Base-by-base conservation (phyloP, 768 basidiomycete genomes). In the Pleurotus eryngii region DNA sequence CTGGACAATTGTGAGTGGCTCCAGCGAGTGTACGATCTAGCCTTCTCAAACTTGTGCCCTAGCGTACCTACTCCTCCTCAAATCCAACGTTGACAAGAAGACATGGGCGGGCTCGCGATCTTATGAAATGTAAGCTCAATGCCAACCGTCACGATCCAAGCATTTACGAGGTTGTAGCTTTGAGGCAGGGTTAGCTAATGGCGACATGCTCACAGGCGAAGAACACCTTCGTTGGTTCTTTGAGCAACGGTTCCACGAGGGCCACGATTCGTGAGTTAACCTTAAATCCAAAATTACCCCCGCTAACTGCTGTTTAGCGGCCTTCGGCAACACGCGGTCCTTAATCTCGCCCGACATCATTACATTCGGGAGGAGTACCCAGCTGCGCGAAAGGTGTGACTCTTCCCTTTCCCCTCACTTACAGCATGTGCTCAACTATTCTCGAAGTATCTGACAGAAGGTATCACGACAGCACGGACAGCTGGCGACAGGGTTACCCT, bases 231-330 rank as follows among this genome's bases (percentile, higher is more conserved):
- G 90, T 35, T 74, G 82, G 53, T 94, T 89, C 68, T 94, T 93
- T 61, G 91, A 93, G 66, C 92, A 93, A 59, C 87, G 84, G 64
- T 94, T 94, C 64, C 87, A 92, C 60, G 84, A 88, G 56, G 80
- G 76, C 35, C 86, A 84, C 60, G 90, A 93, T 68, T 93, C 90
- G 90, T 92, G 58, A 63, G 90, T 76, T 6, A 45, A 22, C 40
- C 4, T 43, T 45, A 42, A 9, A 40, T 12, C 1, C 24, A 45
- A 3, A 39, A 40, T 17, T n/a, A 43, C 5, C 7, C 20, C 14
- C 57, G 42, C 20, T 57, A 11, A 56, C 57, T 42, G 38, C 49
- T 43, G 54, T 49, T 24, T 63, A 93, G 90, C 15, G 89, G 89
- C 4, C 69, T 89, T 57, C 87, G 91, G 49, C 91, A 92, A 59